Percentiles rank a stretch among this genome's conserved stretches.
Conservation (phyloP, 108 stramenopile species). For the Fistulifera pelliculosa region DNA sequence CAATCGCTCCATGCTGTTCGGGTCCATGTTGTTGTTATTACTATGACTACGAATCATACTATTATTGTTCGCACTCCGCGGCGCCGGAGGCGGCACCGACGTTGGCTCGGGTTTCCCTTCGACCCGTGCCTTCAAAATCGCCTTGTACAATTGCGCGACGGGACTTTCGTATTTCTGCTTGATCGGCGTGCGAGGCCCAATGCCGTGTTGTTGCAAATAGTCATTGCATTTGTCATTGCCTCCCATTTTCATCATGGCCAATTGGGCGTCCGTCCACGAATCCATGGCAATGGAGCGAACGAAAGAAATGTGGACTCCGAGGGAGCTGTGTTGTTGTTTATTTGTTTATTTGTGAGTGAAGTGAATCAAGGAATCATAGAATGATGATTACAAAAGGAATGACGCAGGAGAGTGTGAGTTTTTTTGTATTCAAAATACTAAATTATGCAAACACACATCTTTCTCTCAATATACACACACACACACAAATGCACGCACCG, state of each 20-base stretch:
- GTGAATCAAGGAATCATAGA: no score
- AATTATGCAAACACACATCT: no score
- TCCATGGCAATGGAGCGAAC: constrained; percentile 97
- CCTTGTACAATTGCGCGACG: constrained; percentile 80
- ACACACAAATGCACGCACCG: constrained; percentile 35
- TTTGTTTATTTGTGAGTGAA: no score
- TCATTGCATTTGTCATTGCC: constrained; percentile 70
- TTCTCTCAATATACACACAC: not conserved
- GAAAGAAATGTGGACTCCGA: constrained; percentile 96
- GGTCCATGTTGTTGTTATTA: constrained; percentile 36
- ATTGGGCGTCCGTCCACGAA: constrained; percentile 84
- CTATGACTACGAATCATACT: constrained; percentile 11
- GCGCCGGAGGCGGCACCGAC: constrained; percentile 26
- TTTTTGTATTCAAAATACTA: no score
- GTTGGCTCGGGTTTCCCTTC: constrained; percentile 81
- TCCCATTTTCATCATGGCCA: constrained; percentile 72
- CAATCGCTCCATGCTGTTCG: constrained; percentile 87
- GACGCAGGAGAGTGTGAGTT: no score
- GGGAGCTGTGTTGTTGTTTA: constrained; percentile 42
- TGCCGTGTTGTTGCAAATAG: constrained; percentile 55
- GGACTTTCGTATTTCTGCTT: constrained; percentile 80
- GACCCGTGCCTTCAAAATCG: constrained; percentile 69
- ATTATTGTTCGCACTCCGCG: constrained; percentile 14
- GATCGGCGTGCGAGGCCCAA: constrained; percentile 50
- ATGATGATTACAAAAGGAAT: no score